These are phyloP conservation scores for Nitzschia sp. DNA, from an alignment of 108 stramenopile species.

Conservation along the genomic window DNA sequence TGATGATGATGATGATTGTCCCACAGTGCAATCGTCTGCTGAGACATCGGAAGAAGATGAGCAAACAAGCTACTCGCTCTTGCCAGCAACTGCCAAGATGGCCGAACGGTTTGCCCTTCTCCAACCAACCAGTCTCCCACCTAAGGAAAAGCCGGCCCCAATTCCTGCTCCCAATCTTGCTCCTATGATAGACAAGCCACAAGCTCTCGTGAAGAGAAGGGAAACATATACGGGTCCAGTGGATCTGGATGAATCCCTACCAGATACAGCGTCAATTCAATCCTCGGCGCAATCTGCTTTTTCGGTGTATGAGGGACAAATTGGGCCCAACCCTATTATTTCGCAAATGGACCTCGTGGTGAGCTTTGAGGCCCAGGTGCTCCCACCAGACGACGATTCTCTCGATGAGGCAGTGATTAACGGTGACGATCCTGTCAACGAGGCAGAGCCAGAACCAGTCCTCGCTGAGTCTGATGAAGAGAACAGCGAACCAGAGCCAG, in stretches of 20 bases:
- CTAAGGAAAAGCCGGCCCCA: too few relatives aligned
- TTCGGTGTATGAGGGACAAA: neutral
- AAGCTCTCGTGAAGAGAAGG: neutral
- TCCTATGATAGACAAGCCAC: neutral
- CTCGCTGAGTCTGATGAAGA: neutral
- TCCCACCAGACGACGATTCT: neutral
- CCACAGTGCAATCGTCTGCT: neutral
- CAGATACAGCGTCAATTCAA: conserved; percentile 3
- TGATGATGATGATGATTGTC: conserved; percentile 1
- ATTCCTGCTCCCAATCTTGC: too few relatives aligned
- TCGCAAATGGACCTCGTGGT: too few relatives aligned
- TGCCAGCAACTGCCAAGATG: conserved; percentile 21
- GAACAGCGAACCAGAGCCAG: neutral
- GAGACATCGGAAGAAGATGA: conserved; percentile 2
- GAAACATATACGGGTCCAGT: conserved; percentile 17
- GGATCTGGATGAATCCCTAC: conserved; percentile 30
- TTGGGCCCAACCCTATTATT: too few relatives aligned
- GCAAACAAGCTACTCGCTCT: neutral
- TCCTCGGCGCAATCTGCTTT: conserved; percentile 8
- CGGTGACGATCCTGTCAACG: neutral
- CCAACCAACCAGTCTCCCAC: neutral
- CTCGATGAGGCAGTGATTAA: neutral
- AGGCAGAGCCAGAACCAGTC: neutral
- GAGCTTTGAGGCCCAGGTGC: too few relatives aligned
- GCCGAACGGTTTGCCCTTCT: conserved; percentile 8